Conservation (phyloP, 192 early-diverging fungal genomes). For the Oehlia diaphana region DNA sequence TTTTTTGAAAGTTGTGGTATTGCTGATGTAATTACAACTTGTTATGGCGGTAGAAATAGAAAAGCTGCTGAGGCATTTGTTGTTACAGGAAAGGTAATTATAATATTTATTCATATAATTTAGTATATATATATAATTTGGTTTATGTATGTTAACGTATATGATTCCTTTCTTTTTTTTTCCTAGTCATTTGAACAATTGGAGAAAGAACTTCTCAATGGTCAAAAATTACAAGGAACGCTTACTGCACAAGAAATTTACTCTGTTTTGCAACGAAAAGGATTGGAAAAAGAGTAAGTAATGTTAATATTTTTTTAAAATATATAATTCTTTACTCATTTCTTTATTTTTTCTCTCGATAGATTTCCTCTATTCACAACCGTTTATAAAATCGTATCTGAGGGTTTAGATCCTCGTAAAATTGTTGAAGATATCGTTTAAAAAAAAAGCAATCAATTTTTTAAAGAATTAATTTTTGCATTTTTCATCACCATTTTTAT, state of each 20-base stretch:
- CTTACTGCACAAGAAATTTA: conserved; percentile 87
- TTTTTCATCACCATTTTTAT: neutral
- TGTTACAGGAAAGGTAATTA: conserved; percentile 70
- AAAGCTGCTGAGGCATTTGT: conserved; percentile 91
- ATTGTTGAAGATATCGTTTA: conserved; percentile 62
- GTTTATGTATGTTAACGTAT: neutral
- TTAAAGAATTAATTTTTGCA: neutral
- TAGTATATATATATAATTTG: no score
- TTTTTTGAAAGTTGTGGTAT: conserved; percentile 98
- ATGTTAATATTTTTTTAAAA: neutral
- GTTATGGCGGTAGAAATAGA: conserved; percentile 96
- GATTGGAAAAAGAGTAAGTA: conserved; percentile 36
- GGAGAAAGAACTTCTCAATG: conserved; percentile 92
- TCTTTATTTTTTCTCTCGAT: neutral
- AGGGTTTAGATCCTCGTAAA: conserved; percentile 63
- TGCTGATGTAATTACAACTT: conserved; percentile 95
- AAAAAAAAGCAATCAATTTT: neutral
- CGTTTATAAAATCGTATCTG: conserved; percentile 91
- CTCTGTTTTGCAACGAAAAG: conserved; percentile 68
- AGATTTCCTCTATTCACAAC: conserved; percentile 91
- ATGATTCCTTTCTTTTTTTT: neutral
- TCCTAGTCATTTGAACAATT: conserved; percentile 77
- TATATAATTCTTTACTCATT: neutral
- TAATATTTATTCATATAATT: no score
- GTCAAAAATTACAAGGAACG: conserved; percentile 97